Evolutionary conservation across 495 filamentous ascomycete genomes (phyloP).

Genomic region (Neurospora pannonica): DNA sequence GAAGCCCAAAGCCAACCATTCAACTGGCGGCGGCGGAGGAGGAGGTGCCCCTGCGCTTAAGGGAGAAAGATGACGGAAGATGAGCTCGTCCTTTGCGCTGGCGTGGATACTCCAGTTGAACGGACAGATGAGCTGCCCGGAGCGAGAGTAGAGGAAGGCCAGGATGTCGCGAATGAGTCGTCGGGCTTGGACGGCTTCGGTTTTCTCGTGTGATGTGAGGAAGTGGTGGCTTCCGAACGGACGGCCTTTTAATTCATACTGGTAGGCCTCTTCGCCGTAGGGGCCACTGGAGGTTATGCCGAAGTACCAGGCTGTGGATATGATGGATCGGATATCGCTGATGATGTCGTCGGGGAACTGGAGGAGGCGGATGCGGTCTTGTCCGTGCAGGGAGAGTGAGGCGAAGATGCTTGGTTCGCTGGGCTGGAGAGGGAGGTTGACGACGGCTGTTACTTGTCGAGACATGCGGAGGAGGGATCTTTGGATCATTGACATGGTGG

Average conservation of each 20-base stretch:
- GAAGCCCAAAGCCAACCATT: conserved; percentile 11
- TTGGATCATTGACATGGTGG: not conserved
- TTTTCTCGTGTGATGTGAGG: not conserved
- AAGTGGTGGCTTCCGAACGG: conserved; percentile 10
- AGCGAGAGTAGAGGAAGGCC: conserved; percentile 8
- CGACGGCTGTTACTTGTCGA: not conserved
- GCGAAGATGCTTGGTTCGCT: conserved; percentile 1
- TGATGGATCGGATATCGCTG: conserved; percentile 19
- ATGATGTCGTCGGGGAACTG: conserved; percentile 10
- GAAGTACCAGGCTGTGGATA: conserved; percentile 17
- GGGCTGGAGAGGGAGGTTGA: not conserved
- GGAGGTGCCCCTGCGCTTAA: not conserved
- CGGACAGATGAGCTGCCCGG: conserved; percentile 9
- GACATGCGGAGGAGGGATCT: not conserved
- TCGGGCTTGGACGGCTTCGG: conserved; percentile 3
- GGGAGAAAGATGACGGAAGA: conserved; percentile 1
- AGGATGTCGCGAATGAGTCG: conserved; percentile 13
- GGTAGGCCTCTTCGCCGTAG: not conserved
- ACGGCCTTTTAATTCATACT: conserved; percentile 8
- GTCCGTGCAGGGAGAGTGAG: conserved; percentile 13
- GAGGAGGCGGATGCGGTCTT: conserved; percentile 10
- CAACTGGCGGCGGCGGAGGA: not conserved
- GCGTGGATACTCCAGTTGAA: conserved; percentile 3
- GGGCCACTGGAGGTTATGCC: conserved; percentile 2
- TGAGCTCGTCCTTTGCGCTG: conserved; percentile 13